These are phyloP conservation scores for Aegilops longissima DNA, from an alignment of 176 grass and related monocot genomes.

Conservation along the genomic window DNA sequence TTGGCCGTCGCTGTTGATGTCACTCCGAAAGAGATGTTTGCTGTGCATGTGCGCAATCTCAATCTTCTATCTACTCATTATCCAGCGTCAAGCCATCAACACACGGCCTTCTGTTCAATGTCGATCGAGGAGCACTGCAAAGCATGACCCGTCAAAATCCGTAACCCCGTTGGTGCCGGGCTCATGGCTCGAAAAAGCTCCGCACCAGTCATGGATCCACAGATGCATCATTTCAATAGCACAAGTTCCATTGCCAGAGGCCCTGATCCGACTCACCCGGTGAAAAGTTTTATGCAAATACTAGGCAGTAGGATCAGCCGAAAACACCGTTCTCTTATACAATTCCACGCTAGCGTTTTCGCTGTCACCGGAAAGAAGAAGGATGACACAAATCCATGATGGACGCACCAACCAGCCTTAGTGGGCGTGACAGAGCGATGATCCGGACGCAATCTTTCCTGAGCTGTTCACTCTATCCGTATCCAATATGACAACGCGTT, in stretches of 20 bases:
- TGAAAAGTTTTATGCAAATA: neutral
- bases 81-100: neutral
- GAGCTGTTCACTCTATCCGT: constrained; percentile 31
- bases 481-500: neutral
- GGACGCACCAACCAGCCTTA: constrained; percentile 4
- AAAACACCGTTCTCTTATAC: constrained; percentile 1
- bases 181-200: neutral
- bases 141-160: neutral
- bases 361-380: constrained; percentile 31
- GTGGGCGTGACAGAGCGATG: constrained; percentile 39
- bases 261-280: neutral
- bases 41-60: neutral
- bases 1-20: constrained; percentile 14
- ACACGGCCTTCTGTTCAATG: neutral
- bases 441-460: constrained; percentile 43
- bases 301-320: neutral
- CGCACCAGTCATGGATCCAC: neutral
- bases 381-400: neutral
- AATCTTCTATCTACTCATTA: neutral
- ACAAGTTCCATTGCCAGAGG: neutral
- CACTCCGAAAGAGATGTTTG: neutral
- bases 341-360: constrained; percentile 1
- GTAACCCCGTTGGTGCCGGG: neutral
- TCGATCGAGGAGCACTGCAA: neutral
- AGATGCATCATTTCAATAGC: neutral